phyloP scores from a whole-genome alignment of 108 stramenopile genomes.

The Asterionellopsis glacialis region DNA sequence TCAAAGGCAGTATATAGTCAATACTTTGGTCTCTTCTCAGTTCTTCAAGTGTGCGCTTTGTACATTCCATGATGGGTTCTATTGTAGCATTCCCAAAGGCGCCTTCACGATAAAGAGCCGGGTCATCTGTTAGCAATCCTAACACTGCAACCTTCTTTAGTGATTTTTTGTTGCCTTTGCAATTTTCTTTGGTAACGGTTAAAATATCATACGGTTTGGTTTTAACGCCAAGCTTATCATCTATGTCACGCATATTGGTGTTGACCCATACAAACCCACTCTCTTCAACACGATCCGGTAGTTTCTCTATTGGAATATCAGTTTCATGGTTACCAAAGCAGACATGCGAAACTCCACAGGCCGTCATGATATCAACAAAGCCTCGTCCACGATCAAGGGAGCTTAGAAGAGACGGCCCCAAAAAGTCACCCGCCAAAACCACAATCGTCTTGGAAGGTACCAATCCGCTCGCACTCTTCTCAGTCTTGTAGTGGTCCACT shows the following conservation, averaged over 20 bases:
- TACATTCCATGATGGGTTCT: conserved; percentile 24
- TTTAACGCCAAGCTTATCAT: conserved; percentile 17
- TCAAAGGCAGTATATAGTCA: conserved; percentile 55
- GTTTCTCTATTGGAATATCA: conserved; percentile 21
- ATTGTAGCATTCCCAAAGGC: conserved; percentile 52
- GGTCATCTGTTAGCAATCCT: conserved; percentile 67
- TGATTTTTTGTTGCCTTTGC: conserved; percentile 8
- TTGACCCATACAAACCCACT: conserved; percentile 3
- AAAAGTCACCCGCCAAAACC: conserved; percentile 69
- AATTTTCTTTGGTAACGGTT: conserved; percentile 22
- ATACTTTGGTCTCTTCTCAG: conserved; percentile 4
- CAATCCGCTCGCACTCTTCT: background rate
- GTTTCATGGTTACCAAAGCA: conserved; percentile 83
- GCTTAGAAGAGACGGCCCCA: conserved; percentile 53
- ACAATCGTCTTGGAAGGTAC: conserved; percentile 19
- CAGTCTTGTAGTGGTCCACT: conserved; percentile 8
- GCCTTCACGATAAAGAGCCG: conserved; percentile 52
- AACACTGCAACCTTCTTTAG: conserved; percentile 39
- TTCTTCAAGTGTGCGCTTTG: background rate
- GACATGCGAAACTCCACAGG: conserved; percentile 56
- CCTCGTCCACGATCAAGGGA: conserved; percentile 58
- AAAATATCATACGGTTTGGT: conserved; percentile 47
- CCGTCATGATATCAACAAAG: conserved; percentile 48
- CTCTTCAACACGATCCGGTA: conserved; percentile 33
- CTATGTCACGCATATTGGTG: conserved; percentile 42